Percentiles rank a stretch among this genome's conserved stretches.
Evolutionary conservation across 2,329 filamentous ascomycete genomes (phyloP).

Genomic region (Hirsutella thompsonii): DNA sequence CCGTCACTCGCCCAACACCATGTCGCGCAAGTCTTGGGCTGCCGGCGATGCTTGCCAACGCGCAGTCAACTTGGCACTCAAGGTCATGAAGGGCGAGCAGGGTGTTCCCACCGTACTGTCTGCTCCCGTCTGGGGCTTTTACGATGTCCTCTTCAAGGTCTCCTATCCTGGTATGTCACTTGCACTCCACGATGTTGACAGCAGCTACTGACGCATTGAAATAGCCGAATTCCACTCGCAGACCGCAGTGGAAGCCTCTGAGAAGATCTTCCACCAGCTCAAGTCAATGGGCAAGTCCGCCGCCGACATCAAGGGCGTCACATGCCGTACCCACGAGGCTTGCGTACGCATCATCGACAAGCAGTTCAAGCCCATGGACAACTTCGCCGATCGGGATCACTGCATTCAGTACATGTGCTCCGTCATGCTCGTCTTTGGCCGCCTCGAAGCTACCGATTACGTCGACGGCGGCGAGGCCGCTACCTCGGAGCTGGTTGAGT

Average conservation of each 20-base stretch:
- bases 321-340: slow-evolving; percentile 94
- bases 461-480: slow-evolving; percentile 85
- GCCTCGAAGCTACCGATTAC: slow-evolving; percentile 89
- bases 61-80: slow-evolving; percentile 80
- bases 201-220: neutral
- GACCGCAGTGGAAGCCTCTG: slow-evolving; percentile 89
- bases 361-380: slow-evolving; percentile 99
- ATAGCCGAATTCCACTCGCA: slow-evolving; percentile 93
- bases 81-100: slow-evolving; percentile 82
- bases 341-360: slow-evolving; percentile 99
- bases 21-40: slow-evolving; percentile 99
- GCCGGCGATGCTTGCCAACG: slow-evolving; percentile 96
- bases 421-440: slow-evolving; percentile 91
- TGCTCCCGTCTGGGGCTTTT: slow-evolving; percentile 93
- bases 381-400: slow-evolving; percentile 98
- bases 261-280: slow-evolving; percentile 76
- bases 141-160: slow-evolving; percentile 98
- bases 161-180: slow-evolving; percentile 74
- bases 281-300: slow-evolving; percentile 78
- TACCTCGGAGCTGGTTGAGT: slow-evolving; percentile 78
- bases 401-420: slow-evolving; percentile 99
- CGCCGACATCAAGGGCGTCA: slow-evolving; percentile 84
- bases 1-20: slow-evolving; percentile 95
- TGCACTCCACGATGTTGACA: neutral
- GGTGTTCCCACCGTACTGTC: slow-evolving; percentile 88